Conservation (phyloP, 306 rosid genomes). For the Cucurbita pepo region DNA sequence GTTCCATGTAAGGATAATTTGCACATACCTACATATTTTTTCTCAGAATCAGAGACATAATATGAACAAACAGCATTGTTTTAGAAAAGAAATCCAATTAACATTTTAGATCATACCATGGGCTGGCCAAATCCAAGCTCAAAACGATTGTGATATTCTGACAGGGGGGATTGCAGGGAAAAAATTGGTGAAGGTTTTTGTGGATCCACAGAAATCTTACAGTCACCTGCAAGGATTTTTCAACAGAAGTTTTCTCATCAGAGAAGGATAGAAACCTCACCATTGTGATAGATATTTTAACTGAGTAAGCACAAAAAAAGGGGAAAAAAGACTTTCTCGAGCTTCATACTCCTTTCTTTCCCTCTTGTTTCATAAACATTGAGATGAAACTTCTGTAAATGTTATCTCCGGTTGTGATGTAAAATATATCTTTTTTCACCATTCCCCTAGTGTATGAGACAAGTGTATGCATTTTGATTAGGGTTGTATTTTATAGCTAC, state of each 20-base stretch:
- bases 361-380: not conserved
- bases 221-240: slow-evolving; percentile 28
- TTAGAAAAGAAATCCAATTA: not conserved
- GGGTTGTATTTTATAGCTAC: too few relatives aligned
- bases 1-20: slow-evolving; percentile 64
- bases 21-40: slow-evolving; percentile 40
- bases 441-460: not conserved
- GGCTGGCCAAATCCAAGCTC: slow-evolving; percentile 84
- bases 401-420: not conserved
- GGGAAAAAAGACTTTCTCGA: not conserved
- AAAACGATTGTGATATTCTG: slow-evolving; percentile 33
- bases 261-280: not conserved
- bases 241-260: not conserved
- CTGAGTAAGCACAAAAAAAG: not conserved
- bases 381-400: not conserved
- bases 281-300: not conserved
- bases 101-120: slow-evolving; percentile 23
- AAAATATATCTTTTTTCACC: not conserved
- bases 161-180: slow-evolving; percentile 37
- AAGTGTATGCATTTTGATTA: not conserved
- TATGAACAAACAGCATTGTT: not conserved
- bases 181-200: slow-evolving; percentile 35
- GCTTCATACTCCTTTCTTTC: not conserved
- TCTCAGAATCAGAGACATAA: not conserved
- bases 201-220: slow-evolving; percentile 36